Base-by-base conservation (phyloP, 352 stramenopile genomes). In the Achlya hypogyna region DNA sequence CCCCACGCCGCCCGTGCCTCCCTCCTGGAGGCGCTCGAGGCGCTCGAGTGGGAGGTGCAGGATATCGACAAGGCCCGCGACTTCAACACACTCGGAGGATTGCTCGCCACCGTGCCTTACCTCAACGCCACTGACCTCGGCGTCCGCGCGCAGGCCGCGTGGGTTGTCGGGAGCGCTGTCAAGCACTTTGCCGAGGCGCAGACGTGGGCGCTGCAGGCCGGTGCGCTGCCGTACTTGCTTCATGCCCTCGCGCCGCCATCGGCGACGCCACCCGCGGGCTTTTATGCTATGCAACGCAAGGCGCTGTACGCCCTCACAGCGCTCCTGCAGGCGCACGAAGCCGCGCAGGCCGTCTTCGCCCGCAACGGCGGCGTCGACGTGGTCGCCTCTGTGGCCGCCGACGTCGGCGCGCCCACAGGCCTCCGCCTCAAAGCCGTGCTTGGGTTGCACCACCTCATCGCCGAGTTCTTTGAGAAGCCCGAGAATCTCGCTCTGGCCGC, bases 181-280 rank as follows among this genome's bases (percentile, higher is more conserved):
- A 94, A 94, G 71, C 90, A 91, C 72, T 94, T 89, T 72, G 77
- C 83, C 38, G 83, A 94, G 45, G 85, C 79, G 0, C 84, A 94
- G 63, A 75, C 86, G 43, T 94, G 83, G 85, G 81, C 81, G 27
- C 89, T 92, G 49, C 79, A 88, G 60, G 77, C 81, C 2, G 85
- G 85, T 20, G 77, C 76, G 20, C 64, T 94, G n/a, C 85, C 85
- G 0, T 85, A 84, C 47, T 68, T 92, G 29, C 51, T 94, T 12
- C 66, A 81, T 6, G 83, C 82, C 14, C 67, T 94, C 22, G 63
- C 62, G 2, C 52, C 0, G 51, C 58, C 10, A n/a, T 56, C 66
- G 28, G 43, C 31, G 2, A 49, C 69, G 2, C 38, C 65, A 5
- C 23, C 31, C 3, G 34, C 63, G 28, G 69, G 72, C 25, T 70